Conservation (phyloP, 1,139 yeast species). For the Debaryomycetaceae sp. region DNA sequence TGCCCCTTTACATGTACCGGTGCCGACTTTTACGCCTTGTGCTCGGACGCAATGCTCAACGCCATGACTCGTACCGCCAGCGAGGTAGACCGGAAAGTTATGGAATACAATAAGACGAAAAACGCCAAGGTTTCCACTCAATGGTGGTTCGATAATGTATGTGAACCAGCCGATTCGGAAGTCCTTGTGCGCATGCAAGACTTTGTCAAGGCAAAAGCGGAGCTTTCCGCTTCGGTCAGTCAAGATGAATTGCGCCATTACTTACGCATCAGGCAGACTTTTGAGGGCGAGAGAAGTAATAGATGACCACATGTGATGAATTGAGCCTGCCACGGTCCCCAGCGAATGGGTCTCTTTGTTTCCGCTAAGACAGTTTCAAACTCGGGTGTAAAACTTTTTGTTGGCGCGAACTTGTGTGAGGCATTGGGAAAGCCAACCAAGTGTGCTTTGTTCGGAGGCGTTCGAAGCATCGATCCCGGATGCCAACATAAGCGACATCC, state of each 20-base stretch:
- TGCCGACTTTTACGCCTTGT: constrained; percentile 93
- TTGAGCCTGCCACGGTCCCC: too few species aligned
- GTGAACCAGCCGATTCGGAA: constrained; percentile 52
- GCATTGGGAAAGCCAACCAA: too few species aligned
- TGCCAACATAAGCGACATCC: too few species aligned
- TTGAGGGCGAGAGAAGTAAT: constrained; percentile 43
- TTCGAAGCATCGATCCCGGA: too few species aligned
- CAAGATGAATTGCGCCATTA: constrained; percentile 81
- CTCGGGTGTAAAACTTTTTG: too few species aligned
- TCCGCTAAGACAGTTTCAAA: too few species aligned
- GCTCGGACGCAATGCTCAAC: constrained; percentile 89
- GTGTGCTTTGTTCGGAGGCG: too few species aligned
- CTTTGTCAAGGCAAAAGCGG: constrained; percentile 61
- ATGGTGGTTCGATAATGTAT: constrained; percentile 88
- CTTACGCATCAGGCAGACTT: constrained; percentile 61
- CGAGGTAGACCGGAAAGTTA: constrained; percentile 59
- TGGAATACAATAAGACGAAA: constrained; percentile 37
- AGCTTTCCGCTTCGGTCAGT: constrained; percentile 76
- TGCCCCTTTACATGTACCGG: constrained; percentile 93
- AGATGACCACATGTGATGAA: too few species aligned
- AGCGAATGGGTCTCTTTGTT: too few species aligned
- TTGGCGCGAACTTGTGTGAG: too few species aligned
- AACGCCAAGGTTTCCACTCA: constrained; percentile 43
- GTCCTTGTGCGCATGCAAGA: constrained; percentile 66
- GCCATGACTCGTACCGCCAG: constrained; percentile 89